These are phyloP conservation scores for Asterochloris sp. DNA, from an alignment of 139 green algal species.

Conservation along the genomic window DNA sequence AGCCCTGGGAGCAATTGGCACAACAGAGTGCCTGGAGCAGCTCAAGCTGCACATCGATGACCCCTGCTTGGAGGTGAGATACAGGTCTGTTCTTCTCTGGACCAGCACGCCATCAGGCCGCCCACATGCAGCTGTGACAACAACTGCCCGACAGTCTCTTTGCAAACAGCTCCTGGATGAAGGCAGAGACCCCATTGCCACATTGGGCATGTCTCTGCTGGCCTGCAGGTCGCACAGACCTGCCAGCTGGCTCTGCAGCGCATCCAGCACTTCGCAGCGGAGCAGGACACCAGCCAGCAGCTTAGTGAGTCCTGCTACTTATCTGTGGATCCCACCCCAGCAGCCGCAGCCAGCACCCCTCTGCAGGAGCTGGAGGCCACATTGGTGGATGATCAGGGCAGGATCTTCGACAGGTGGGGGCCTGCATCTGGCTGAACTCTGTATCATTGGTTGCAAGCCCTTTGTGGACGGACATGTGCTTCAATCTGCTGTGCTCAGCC, in stretches of 20 bases:
- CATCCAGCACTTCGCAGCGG: conserved; percentile 55
- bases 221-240: conserved; percentile 87
- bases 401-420: conserved; percentile 23
- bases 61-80: conserved; percentile 42
- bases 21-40: conserved; percentile 52
- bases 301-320: conserved; percentile 67
- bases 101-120: neutral
- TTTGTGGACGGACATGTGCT: too few species aligned
- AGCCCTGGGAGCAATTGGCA: conserved; percentile 84
- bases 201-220: neutral
- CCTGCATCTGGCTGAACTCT: too few species aligned
- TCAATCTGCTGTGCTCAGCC: neutral
- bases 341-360: conserved; percentile 54
- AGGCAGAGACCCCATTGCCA: neutral
- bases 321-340: conserved; percentile 92
- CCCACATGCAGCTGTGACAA: neutral
- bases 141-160: neutral
- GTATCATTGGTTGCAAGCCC: too few species aligned
- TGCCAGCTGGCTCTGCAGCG: conserved; percentile 91
- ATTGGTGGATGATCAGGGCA: conserved; percentile 22
- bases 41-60: conserved; percentile 60
- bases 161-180: neutral
- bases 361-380: conserved; percentile 25
- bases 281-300: conserved; percentile 15
- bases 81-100: neutral